Evolutionary conservation across 148 eudicot species (phyloP).

Genomic region (Chenopodium album): DNA sequence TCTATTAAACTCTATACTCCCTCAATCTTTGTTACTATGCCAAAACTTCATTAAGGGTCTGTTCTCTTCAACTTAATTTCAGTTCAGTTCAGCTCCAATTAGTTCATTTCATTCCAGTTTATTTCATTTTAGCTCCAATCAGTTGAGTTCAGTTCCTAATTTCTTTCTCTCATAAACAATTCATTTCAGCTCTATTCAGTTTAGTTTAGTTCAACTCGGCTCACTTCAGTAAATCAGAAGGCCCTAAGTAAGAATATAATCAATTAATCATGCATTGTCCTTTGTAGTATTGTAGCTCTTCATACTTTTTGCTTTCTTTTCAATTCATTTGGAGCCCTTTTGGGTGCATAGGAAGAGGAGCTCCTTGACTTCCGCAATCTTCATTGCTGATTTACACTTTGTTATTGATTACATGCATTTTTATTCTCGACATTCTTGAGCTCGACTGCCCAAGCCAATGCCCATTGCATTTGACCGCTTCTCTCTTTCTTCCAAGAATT

Average conservation of each 20-base stretch:
- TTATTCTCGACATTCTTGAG: conserved; percentile 25
- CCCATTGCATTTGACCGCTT: conserved; percentile 6
- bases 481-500: background rate
- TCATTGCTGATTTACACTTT: background rate
- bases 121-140: no score
- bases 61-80: no score
- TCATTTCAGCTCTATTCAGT: no score
- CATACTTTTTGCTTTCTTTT: background rate
- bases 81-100: no score
- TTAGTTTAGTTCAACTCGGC: no score
- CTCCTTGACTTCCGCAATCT: background rate
- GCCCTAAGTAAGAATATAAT: background rate
- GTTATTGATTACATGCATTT: conserved; percentile 2
- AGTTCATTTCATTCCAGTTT: no score
- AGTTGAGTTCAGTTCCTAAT: no score
- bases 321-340: background rate
- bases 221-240: no score
- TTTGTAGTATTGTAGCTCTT: background rate
- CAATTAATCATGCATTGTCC: background rate
- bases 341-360: background rate
- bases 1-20: background rate
- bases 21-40: background rate
- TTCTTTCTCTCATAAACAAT: no score
- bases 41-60: background rate
- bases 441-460: conserved; percentile 14